These are phyloP conservation scores for Triglochin maritima DNA, from an alignment of 106 monocot genomes.

Conservation along the genomic window DNA sequence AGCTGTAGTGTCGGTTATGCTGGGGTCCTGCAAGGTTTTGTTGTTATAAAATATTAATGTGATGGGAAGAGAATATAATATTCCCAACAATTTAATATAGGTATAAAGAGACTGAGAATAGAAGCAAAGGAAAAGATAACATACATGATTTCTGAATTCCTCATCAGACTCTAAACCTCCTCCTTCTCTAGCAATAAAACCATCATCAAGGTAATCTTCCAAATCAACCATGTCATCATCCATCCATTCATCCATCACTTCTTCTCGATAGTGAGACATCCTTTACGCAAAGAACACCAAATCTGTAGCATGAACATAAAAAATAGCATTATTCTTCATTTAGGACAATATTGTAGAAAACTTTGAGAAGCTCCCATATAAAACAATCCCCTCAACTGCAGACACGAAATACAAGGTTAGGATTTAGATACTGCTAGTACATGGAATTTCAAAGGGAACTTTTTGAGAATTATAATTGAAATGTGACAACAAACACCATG, in stretches of 20 bases:
- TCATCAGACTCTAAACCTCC: slow-evolving; percentile 53
- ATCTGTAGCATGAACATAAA: neutral
- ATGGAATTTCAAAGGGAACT: too few relatives aligned
- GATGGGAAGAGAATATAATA: neutral
- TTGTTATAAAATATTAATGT: neutral
- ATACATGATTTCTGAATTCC: slow-evolving; percentile 22
- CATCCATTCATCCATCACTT: slow-evolving; percentile 9
- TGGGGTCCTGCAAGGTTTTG: slow-evolving; percentile 9
- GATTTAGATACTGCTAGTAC: too few relatives aligned
- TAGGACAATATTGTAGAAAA: too few relatives aligned
- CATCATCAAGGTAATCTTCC: slow-evolving; percentile 19
- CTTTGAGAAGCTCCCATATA: too few relatives aligned
- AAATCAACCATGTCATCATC: slow-evolving; percentile 11
- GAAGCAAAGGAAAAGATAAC: neutral
- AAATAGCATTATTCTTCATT: neutral
- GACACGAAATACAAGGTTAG: too few relatives aligned
- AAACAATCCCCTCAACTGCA: too few relatives aligned
- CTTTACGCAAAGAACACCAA: neutral
- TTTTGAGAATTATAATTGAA: too few relatives aligned
- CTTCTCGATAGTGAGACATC: slow-evolving; percentile 9
- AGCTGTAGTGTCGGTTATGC: slow-evolving; percentile 39
- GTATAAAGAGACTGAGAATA: neutral
- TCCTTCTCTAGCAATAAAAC: slow-evolving; percentile 18
- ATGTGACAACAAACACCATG: too few relatives aligned
- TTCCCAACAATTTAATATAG: neutral